Base-by-base conservation (phyloP, 768 basidiomycete species). In the Plicaturopsis crispa region DNA sequence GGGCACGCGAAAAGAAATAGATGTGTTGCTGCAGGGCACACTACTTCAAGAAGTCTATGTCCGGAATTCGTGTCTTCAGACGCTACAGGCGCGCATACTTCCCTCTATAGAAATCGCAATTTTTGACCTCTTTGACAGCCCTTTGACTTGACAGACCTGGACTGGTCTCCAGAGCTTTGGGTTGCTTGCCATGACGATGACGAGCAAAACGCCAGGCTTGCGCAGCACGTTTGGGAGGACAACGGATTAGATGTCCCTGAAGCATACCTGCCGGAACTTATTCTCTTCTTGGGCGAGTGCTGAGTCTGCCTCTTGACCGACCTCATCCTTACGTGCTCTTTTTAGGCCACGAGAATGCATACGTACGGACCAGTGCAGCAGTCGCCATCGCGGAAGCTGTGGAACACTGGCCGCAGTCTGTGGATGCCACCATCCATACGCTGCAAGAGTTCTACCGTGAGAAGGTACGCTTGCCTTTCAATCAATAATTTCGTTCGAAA, bases 131-230 rank as follows among this genome's bases (percentile, higher is more conserved):
- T 22, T 23, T 12, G 14, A 2, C 43, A 97, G 89, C 84, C 92
- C 0, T 84, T 98, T 47, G 96, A 98, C 59, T 58, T 98, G 33
- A 97, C 93, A 0, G 94, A 98, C 34, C 56, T 90, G 24, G 92
- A 96, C 44, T 99, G 92, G 84, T 87, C 84, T 2, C 77, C 85
- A 0, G 80, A 87, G 53, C 58, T 99, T 1, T 88, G 89, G 80
- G 70, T 97, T 26, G 85, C 85, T 4, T 80, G 75, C 38, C 90
- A 97, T 48, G 96, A 98, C 42, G 80, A 78, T 37, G 83, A 85
- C 45, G 89, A 91, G 49, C 89, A 93, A 51, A 97, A 93, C 48
- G 79, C 79, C 0, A 69, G 83, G 35, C 63, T 97, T 28, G 92
- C 93, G 12, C 63, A 65, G 17, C 78, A 81, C 44, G 61, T 88